Evolutionary conservation across 1,284 basidiomycete genomes (phyloP).

Genomic region (Calocybe gambosa): DNA sequence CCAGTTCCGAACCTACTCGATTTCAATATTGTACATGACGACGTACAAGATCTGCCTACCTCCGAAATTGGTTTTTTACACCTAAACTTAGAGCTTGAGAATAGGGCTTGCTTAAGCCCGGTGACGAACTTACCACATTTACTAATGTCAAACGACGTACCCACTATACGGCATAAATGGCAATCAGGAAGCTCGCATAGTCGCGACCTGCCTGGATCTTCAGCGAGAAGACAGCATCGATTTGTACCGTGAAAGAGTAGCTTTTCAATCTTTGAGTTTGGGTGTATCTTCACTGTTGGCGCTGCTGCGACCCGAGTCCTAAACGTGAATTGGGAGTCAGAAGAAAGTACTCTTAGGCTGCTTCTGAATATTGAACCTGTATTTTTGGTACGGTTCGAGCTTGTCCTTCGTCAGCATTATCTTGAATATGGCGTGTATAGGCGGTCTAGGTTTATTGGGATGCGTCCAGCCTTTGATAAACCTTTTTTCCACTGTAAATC

Average conservation of each 20-base stretch:
- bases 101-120: not conserved
- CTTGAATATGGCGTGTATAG: conserved; percentile 46
- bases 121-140: conserved; percentile 35
- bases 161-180: conserved; percentile 45
- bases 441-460: conserved; percentile 43
- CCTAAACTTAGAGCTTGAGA: not conserved
- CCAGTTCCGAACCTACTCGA: conserved; percentile 49
- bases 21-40: not conserved
- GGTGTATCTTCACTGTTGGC: not conserved
- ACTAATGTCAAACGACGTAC: conserved; percentile 53
- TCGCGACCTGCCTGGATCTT: conserved; percentile 47
- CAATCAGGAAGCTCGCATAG: conserved; percentile 49
- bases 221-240: conserved; percentile 45
- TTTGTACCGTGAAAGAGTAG: conserved; percentile 38
- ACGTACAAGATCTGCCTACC: conserved; percentile 24
- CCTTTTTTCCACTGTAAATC: conserved; percentile 37
- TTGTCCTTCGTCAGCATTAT: conserved; percentile 39
- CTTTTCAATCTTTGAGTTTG: conserved; percentile 3
- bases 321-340: not conserved
- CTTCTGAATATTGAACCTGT: conserved; percentile 32
- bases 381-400: conserved; percentile 40
- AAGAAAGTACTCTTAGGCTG: not conserved
- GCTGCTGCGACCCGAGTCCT: conserved; percentile 3
- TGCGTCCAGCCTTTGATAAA: conserved; percentile 56
- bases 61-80: conserved; percentile 62